Evolutionary conservation across 2,329 filamentous ascomycete genomes (phyloP), one percentile per base, ranked within the genome.

Genomic region (Bertia moriformis): DNA sequence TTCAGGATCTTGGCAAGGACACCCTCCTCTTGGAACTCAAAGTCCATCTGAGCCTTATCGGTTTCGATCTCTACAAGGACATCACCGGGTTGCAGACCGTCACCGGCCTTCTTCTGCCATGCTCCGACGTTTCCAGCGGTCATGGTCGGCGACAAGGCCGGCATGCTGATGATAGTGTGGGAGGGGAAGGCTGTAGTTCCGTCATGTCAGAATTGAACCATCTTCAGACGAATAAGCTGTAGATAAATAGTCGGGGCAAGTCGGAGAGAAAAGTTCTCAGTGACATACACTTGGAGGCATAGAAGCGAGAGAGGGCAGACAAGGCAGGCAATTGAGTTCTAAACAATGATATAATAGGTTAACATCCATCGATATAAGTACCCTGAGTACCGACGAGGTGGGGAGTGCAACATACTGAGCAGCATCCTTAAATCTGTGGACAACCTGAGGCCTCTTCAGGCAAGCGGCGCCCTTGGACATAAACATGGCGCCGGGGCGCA

Each of bases 1-100:
- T 87, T 91, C 55, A 98, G 69, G 46, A 96, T 73, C 73, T 94
- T 94, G 54, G 91, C 89, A 49, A 98, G 72, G 44, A 93, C 74
- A 69, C 89, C 91, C 59, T 96, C 91, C 56, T 98, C 91, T 65
- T 98, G 91, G 66, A 93, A 96, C 65, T 98, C 91, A 60, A 98
- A 96, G 69, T 98, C 91, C 91, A 98, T 98, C 69, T 96, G 91
- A 47, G 91, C 91, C 74, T 98, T 98, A 66, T 98, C 91, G 52
- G 91, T 98, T 74, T 98, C 91, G 54, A 96, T 94, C 71, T 94
- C 88, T 50, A 94, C 88, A 50, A 98, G 68, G 37, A 98, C 91
- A 59, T 98, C 91, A 59, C 91, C 91, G 39, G 93, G 88, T 42
- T 75, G 68, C 60, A 98, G 79, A 45, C 69, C 56, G 62, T 98